A percentile compares a stretch with the other conserved stretches of the same genome.
Conservation (phyloP, 2,329 filamentous ascomycete genomes). For the Phyllosticta paracitricarpa region DNA sequence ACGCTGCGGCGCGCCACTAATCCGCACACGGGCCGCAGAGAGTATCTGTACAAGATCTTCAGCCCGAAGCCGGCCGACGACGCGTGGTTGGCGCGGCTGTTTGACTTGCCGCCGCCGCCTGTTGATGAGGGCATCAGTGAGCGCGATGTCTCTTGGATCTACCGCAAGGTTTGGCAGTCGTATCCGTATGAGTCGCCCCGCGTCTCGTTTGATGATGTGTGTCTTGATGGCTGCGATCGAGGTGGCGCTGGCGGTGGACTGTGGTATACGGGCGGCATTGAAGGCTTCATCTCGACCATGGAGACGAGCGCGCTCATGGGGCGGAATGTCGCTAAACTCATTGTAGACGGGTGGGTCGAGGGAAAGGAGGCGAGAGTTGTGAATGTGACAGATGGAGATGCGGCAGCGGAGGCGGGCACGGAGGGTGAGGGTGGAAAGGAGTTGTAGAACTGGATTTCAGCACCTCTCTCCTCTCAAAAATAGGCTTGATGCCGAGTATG, state of each 20-base stretch:
- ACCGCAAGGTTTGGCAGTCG: conserved; percentile 67
- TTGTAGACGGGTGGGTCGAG: conserved; percentile 50
- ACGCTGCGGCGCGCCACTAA: conserved; percentile 57
- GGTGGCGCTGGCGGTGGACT: conserved; percentile 35
- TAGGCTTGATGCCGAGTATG: no score
- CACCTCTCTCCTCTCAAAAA: no score
- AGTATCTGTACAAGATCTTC: conserved; percentile 60
- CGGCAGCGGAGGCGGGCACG: neutral
- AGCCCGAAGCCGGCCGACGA: conserved; percentile 41
- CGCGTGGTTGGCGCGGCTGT: conserved; percentile 38
- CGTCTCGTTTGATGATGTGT: conserved; percentile 73
- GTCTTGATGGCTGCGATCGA: neutral
- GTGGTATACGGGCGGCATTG: conserved; percentile 63
- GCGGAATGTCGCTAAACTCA: conserved; percentile 66
- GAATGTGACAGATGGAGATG: neutral
- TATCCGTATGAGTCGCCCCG: conserved; percentile 82
- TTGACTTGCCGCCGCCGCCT: conserved; percentile 28
- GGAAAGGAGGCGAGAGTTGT: neutral
- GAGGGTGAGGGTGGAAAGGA: neutral
- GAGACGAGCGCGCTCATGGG: conserved; percentile 92
- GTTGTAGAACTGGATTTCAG: neutral
- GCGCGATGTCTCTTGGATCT: conserved; percentile 59
- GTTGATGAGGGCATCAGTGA: conserved; percentile 19
- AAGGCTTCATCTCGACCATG: conserved; percentile 95
- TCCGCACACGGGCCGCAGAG: conserved; percentile 32